Base-by-base conservation (phyloP, 2,329 filamentous ascomycete species). In the Helotiales sp. region DNA sequence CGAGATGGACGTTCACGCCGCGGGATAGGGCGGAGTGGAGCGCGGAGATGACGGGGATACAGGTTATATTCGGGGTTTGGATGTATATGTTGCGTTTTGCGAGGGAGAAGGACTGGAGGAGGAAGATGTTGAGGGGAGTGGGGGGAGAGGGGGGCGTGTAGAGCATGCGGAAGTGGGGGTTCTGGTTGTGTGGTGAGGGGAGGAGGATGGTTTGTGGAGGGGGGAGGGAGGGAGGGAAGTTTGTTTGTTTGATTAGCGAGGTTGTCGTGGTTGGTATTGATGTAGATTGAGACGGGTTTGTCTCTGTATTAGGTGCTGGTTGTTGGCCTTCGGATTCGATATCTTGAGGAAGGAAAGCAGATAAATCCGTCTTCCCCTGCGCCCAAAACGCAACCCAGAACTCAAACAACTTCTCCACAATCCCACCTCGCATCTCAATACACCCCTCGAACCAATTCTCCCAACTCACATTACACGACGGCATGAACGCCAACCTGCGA, bases 401-500 rank as follows among this genome's bases (percentile, higher is more conserved):
- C 1, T 81, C 76, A 49, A 91, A 71, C 45, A 96, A 84, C n/a
- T 84, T 81, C 3, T 77, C 72, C 0, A 93, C 87, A 0, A 90
- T 82, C 0, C 83, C 81, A 0, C 91, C 92, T 6, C 82, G 82
- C 11, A 95, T 78, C 63, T 88, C 87, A 3, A 95, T 80, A 64
- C 89, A 92, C 0, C 90, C 91, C 77, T 96, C 93, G 28, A 95
- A 89, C 93, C 93, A 96, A n/a, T 87, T 79, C 78, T 96, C 93
- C 91, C 64, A 96, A 74, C 91, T 93, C 4, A 96, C 87, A 73
- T 96, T 96, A 78, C 91, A 94, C 73, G 90, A 93, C 0, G 92
- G 92, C 10, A 96, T 78, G 73, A 90, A 89, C 0, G 90, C 90
- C 2, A 80, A 83, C 34, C 81, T 77, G 0, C 89, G 84, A 76